phyloP scores from a whole-genome alignment of 805 yeast genomes.

The Naumovozyma dairenensis region DNA sequence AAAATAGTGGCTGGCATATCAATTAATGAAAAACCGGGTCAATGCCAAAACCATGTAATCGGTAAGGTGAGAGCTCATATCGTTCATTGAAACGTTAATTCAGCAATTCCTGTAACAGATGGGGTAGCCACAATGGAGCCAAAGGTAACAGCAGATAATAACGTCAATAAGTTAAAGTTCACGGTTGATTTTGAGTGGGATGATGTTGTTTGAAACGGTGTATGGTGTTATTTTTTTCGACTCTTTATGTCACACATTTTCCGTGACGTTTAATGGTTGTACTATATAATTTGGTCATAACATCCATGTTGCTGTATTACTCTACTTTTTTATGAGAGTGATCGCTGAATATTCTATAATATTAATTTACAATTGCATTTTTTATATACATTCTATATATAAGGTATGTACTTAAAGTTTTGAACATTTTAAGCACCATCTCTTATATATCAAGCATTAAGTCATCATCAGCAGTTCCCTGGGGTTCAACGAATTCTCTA shows the following conservation, averaged over 20 bases:
- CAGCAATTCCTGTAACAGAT: slow-evolving; percentile 9
- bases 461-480: slow-evolving; percentile 19
- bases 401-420: not conserved
- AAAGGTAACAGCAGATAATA: slow-evolving; percentile 8
- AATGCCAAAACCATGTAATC: slow-evolving; percentile 8
- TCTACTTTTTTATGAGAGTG: too few species aligned
- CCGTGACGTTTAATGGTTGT: too few species aligned
- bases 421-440: not conserved
- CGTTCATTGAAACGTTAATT: slow-evolving; percentile 11
- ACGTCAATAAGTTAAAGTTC: too few species aligned
- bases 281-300: too few species aligned
- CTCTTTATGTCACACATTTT: too few species aligned
- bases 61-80: slow-evolving; percentile 7
- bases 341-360: not conserved
- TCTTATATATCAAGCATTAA: slow-evolving; percentile 26
- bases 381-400: not conserved
- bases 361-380: too few species aligned
- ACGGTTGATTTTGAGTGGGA: too few species aligned
- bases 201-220: too few species aligned
- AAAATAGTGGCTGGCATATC: slow-evolving; percentile 12
- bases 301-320: too few species aligned
- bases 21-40: slow-evolving; percentile 6
- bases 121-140: slow-evolving; percentile 8
- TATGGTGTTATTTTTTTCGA: too few species aligned
- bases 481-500: slow-evolving; percentile 36